Base-by-base conservation (phyloP, 208 protist genomes). In the Blechomonas ayalai region DNA sequence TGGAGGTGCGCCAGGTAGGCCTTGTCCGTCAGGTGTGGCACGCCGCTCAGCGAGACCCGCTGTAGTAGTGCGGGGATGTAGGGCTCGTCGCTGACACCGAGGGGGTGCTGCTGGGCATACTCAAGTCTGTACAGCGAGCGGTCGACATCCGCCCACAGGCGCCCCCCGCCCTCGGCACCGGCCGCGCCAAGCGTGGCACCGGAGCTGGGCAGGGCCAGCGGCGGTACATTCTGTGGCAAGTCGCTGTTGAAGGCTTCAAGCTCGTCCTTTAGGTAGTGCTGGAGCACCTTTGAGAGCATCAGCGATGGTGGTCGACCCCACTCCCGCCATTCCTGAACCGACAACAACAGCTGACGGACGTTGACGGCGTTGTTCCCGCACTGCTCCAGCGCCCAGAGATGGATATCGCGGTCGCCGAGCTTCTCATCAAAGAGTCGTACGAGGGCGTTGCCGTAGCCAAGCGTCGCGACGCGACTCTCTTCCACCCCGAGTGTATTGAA, bases 351-450 rank as follows among this genome's bases (percentile, higher is more conserved):
- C 15, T 72, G 62, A 24, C 66, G 52, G 23, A 83, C 73, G 52
- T 90, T 68, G 12, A 51, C 65, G 25, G 70, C 69, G 0, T 60
- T 43, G 24, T 52, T 46, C 43, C 60, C 4, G 49, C 53, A 79
- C 43, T 74, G 64, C 40, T 86, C 64, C 32, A 80, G 44, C 2
- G 77, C 78, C 80, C 77, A 87, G 19, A 55, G 57, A 42, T 84
- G 56, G 28, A 79, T 59, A 38, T 87, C 80, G 36, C 70, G 65
- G 19, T 46, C 51, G 15, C 59, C 70, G 32, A 90, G 59, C 61
- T 90, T 89, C 40, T 84, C 74, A 37, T 90, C 54, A 59, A 92
- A 92, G 35, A 92, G 64, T 1, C 84, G 76, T 6, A 88, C 74
- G 22, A 92, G 61, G 7, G 70, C 58, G 60, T 76, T 72, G 39